Conservation (phyloP, 2,329 filamentous ascomycete genomes). For the Phyllosticta capitalensis region DNA sequence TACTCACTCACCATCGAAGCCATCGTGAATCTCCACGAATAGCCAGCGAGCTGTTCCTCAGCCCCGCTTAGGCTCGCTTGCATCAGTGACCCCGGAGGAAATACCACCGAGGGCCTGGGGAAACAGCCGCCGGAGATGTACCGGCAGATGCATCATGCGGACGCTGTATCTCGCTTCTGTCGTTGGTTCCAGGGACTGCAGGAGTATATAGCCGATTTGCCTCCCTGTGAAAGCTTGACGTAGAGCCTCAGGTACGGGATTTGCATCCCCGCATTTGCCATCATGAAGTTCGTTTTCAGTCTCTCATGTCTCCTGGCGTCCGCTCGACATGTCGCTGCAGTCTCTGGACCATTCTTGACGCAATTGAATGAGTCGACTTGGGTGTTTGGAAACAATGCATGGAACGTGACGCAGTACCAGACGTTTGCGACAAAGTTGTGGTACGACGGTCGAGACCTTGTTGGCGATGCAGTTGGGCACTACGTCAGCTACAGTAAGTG, state of each 20-base stretch:
- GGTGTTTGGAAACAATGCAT: slow-evolving; percentile 32
- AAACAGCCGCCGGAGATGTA: neutral
- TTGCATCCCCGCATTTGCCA: neutral
- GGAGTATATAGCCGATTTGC: neutral
- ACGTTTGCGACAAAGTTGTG: slow-evolving; percentile 33
- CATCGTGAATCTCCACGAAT: neutral
- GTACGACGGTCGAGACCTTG: slow-evolving; percentile 34
- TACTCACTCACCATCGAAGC: no score
- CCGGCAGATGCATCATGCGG: neutral
- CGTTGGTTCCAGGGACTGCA: neutral
- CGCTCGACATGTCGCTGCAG: neutral
- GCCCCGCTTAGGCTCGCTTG: neutral
- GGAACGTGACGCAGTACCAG: slow-evolving; percentile 33
- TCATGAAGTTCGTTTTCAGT: neutral
- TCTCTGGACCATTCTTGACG: slow-evolving; percentile 22
- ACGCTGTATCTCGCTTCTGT: neutral
- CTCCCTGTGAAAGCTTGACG: neutral
- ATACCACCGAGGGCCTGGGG: neutral
- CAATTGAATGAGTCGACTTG: slow-evolving; percentile 25
- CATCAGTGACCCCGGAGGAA: neutral
- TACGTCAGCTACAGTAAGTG: slow-evolving; percentile 37
- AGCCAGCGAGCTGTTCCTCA: neutral
- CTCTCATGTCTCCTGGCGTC: neutral
- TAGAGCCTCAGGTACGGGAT: neutral
- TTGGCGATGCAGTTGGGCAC: slow-evolving; percentile 33